Evolutionary conservation across 2,329 filamentous ascomycete genomes (phyloP).

Genomic region (Colletotrichum salicis): DNA sequence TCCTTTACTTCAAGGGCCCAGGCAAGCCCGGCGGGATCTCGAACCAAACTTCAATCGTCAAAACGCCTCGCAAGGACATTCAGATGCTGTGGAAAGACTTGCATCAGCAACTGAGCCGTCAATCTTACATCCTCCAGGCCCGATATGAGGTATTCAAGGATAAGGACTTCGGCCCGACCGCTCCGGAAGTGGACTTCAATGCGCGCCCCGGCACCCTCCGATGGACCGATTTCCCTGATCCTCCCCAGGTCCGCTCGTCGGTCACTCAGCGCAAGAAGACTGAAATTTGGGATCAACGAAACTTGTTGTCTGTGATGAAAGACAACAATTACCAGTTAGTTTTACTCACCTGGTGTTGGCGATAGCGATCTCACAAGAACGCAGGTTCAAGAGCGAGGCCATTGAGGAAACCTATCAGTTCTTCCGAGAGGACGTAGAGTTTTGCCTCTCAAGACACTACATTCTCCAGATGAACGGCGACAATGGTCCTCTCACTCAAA

Average conservation of each 20-base stretch:
- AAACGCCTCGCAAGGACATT: slow-evolving; percentile 45
- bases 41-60: slow-evolving; percentile 46
- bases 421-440: slow-evolving; percentile 65
- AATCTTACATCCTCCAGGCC: slow-evolving; percentile 67
- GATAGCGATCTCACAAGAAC: slow-evolving; percentile 10
- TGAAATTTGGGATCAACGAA: slow-evolving; percentile 64
- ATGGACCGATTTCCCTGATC: slow-evolving; percentile 72
- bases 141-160: slow-evolving; percentile 64
- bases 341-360: slow-evolving; percentile 2
- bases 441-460: slow-evolving; percentile 61
- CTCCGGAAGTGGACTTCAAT: slow-evolving; percentile 52
- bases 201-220: slow-evolving; percentile 58
- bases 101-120: slow-evolving; percentile 63
- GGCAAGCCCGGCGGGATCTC: slow-evolving; percentile 57
- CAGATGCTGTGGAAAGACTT: slow-evolving; percentile 62
- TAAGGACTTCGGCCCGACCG: slow-evolving; percentile 55
- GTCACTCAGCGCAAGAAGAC: slow-evolving; percentile 65
- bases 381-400: slow-evolving; percentile 63
- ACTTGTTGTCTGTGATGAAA: slow-evolving; percentile 57
- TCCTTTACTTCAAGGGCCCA: slow-evolving; percentile 65
- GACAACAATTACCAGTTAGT: slow-evolving; percentile 64
- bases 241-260: slow-evolving; percentile 55
- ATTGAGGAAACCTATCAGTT: slow-evolving; percentile 65
- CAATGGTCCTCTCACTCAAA: slow-evolving; percentile 46
- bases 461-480: slow-evolving; percentile 48